A percentile compares a stretch with the other conserved stretches of the same genome.
phyloP scores from a whole-genome alignment of 495 filamentous ascomycete genomes.

The Xylaria flabelliformis region DNA sequence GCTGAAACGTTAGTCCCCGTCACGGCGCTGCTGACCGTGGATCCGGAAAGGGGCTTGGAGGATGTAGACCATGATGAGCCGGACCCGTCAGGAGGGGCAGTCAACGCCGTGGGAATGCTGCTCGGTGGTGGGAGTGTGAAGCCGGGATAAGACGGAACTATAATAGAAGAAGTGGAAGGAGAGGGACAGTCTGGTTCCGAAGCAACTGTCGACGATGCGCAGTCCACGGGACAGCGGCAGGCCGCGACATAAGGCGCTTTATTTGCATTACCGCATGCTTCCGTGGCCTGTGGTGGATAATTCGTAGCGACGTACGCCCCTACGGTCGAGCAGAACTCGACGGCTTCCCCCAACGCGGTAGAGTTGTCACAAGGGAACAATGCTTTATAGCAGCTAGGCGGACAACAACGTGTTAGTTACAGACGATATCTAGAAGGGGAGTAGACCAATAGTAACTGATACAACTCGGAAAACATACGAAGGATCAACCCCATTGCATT shows the following conservation, averaged over 20 bases:
- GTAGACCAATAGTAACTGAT: not conserved
- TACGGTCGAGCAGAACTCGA: conserved; percentile 37
- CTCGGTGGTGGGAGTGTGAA: conserved; percentile 5
- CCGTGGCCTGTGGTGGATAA: conserved; percentile 37
- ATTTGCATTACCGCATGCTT: conserved; percentile 36
- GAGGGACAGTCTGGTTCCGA: conserved; percentile 3
- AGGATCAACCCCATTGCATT: conserved; percentile 28
- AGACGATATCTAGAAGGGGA: no score
- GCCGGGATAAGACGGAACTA: conserved; percentile 9
- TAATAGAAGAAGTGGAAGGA: not conserved
- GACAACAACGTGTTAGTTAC: not conserved
- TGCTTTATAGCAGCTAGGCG: conserved; percentile 35
- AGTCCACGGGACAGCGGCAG: conserved; percentile 35
- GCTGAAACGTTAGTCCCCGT: not conserved
- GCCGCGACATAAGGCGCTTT: conserved; percentile 35
- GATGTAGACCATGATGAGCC: not conserved
- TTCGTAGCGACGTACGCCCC: conserved; percentile 37
- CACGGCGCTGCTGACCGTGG: not conserved
- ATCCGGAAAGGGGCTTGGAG: not conserved
- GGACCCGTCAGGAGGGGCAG: not conserved
- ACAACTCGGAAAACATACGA: conserved; percentile 8
- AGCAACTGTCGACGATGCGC: conserved; percentile 27
- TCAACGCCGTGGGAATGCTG: not conserved
- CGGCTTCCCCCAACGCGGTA: conserved; percentile 30
- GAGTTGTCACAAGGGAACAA: conserved; percentile 37